Evolutionary conservation across 2,329 filamentous ascomycete genomes (phyloP), one percentile per base, ranked within the genome.

Genomic region (Fonsecaea pedrosoi): DNA sequence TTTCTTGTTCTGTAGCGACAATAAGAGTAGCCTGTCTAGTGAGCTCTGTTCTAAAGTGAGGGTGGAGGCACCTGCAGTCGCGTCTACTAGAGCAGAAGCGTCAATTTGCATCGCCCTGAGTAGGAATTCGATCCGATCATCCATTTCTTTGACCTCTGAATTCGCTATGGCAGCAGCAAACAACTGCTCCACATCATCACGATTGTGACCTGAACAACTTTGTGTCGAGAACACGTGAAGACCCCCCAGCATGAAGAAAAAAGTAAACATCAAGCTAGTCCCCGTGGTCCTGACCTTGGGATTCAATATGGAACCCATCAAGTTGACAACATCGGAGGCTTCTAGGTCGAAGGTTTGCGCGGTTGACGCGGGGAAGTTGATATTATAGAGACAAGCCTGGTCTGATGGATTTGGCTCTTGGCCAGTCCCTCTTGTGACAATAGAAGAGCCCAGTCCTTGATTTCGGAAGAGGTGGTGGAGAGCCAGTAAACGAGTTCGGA

Each of bases 261-360:
- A 64, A 1, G 59, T 38, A 21, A 61, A 61, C 48, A 61, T 54
- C 59, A 61, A 61, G 32, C 42, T 42, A n/a, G 59, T 61, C 45
- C 59, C 59, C 13, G 38, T 37, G 18, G n/a, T 32, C 10, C 7
- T 34, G 40, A 48, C 18, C 25, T 37, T 61, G 2, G 59, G 45
- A 12, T 61, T 61, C 15, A 61, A 18, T 45, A 61, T 61, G 30
- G 48, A 45, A 18, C 15, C 59, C 10, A 61, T 42, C 25, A 61
- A 37, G 12, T 18, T 18, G n/a, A 54, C 38, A 40, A 61, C 30
- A 15, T 61, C 59, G 9, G 59, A 61, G 6, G 34, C 48, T 12
- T 61, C 48, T 18, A 61, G 25, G 34, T 53, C 32, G 48, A 54
- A 4, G 40, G 21, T 25, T 10, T 61, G 42, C 13, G 59, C 48